Conservation (phyloP, 768 basidiomycete genomes). For the Leucocoprinus sp. region DNA sequence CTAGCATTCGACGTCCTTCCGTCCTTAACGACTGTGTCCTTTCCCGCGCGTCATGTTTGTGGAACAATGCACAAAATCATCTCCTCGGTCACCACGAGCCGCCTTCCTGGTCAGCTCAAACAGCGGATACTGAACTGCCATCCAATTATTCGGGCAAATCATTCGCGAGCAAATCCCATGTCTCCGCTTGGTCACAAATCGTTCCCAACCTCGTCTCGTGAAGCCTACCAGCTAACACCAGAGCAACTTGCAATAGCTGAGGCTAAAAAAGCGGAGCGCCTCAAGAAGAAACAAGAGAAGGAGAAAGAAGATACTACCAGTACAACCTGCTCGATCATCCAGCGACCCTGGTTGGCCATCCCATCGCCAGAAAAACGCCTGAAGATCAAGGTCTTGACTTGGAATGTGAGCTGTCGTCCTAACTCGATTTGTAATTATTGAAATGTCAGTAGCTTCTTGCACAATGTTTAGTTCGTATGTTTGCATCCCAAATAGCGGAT, state of each 20-base stretch:
- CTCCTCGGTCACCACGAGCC: neutral
- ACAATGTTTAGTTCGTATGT: constrained; percentile 73
- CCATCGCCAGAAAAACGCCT: constrained; percentile 15
- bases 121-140: neutral
- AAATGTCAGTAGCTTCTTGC: constrained; percentile 51
- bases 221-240: neutral
- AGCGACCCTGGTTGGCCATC: constrained; percentile 34
- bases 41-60: constrained; percentile 3
- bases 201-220: neutral
- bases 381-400: constrained; percentile 58
- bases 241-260: constrained; percentile 5
- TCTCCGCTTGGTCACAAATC: neutral
- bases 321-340: constrained; percentile 16
- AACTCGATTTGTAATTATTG: constrained; percentile 4
- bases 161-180: neutral
- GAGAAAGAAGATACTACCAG: neutral
- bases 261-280: constrained; percentile 25
- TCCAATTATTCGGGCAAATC: neutral
- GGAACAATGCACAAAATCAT: constrained; percentile 2
- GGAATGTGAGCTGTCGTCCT: constrained; percentile 59
- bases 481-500: neutral
- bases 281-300: constrained; percentile 17
- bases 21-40: neutral
- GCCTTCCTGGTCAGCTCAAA: neutral
- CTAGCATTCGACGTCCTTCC: neutral